Conservation (phyloP, 2,329 filamentous ascomycete genomes). For the Metarhizium guizhouense region DNA sequence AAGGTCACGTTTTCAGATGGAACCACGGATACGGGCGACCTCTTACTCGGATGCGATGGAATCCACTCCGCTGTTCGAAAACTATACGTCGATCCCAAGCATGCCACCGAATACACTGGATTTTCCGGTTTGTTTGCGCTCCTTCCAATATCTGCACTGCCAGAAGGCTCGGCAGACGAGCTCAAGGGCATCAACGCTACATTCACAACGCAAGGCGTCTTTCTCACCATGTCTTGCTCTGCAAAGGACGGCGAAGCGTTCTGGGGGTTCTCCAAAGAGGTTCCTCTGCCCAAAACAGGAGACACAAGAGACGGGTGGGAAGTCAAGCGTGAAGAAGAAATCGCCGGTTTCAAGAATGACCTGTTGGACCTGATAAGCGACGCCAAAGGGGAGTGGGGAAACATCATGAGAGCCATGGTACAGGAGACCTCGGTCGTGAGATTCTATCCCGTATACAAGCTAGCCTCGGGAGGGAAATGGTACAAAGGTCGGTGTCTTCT, state of each 20-base stretch:
- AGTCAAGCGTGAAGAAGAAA: slow-evolving; percentile 1
- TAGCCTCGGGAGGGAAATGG: slow-evolving; percentile 22
- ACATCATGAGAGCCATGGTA: slow-evolving; percentile 10
- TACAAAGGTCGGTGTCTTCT: slow-evolving; percentile 32
- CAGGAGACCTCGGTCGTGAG: slow-evolving; percentile 14
- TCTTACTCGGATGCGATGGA: slow-evolving; percentile 43
- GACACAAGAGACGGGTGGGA: slow-evolving; percentile 5
- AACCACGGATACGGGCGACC: slow-evolving; percentile 21
- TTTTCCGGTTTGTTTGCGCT: slow-evolving; percentile 14
- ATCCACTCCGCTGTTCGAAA: slow-evolving; percentile 26
- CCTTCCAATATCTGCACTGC: slow-evolving; percentile 11
- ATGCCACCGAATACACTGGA: slow-evolving; percentile 20
- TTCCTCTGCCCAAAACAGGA: slow-evolving; percentile 15
- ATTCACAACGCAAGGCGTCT: slow-evolving; percentile 19
- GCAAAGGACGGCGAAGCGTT: slow-evolving; percentile 15
- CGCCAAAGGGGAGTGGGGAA: slow-evolving; percentile 18
- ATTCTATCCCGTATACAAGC: slow-evolving; percentile 23
- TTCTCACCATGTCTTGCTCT: slow-evolving; percentile 16
- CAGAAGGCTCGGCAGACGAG: not conserved
- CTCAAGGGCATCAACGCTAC: slow-evolving; percentile 18
- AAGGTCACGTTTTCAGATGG: slow-evolving; percentile 49
- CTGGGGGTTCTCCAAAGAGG: slow-evolving; percentile 22
- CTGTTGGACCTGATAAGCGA: slow-evolving; percentile 14
- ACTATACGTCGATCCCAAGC: slow-evolving; percentile 14
- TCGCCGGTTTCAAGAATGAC: slow-evolving; percentile 17